phyloP scores from a whole-genome alignment of 2,329 filamentous ascomycete species.

The Epichloe amarillans region DNA sequence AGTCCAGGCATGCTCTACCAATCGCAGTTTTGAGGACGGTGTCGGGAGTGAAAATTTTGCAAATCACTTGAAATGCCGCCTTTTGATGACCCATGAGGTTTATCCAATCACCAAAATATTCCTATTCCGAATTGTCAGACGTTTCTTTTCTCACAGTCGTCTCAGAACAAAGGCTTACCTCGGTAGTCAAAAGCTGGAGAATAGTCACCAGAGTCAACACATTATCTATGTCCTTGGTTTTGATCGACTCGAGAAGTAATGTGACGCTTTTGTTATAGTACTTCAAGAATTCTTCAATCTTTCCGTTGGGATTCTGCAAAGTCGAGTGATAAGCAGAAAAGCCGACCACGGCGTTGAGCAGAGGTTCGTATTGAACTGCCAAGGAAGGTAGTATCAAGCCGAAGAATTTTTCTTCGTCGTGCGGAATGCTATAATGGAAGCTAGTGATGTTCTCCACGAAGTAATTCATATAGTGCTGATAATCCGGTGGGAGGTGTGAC shows the following conservation, averaged over 20 bases:
- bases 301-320: constrained; percentile 54
- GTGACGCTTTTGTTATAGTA: constrained; percentile 87
- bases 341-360: constrained; percentile 75
- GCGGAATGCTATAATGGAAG: constrained; percentile 70
- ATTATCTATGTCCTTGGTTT: constrained; percentile 55
- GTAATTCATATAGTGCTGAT: constrained; percentile 68
- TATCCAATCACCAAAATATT: constrained; percentile 90
- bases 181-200: constrained; percentile 81
- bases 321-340: constrained; percentile 83
- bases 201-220: constrained; percentile 74
- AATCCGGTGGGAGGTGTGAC: constrained; percentile 50
- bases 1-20: constrained; percentile 62
- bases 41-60: constrained; percentile 62
- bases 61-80: constrained; percentile 72
- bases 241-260: constrained; percentile 57
- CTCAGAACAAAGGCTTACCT: constrained; percentile 44
- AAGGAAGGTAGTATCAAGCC: constrained; percentile 55
- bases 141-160: background rate
- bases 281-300: constrained; percentile 67
- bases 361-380: constrained; percentile 60
- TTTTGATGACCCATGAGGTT: constrained; percentile 87
- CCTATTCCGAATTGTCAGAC: constrained; percentile 37
- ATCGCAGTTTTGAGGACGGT: constrained; percentile 58
- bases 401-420: constrained; percentile 61
- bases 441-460: constrained; percentile 65